Base-by-base conservation (phyloP, 2,329 filamentous ascomycete genomes). In the Tympanopsis confertula region DNA sequence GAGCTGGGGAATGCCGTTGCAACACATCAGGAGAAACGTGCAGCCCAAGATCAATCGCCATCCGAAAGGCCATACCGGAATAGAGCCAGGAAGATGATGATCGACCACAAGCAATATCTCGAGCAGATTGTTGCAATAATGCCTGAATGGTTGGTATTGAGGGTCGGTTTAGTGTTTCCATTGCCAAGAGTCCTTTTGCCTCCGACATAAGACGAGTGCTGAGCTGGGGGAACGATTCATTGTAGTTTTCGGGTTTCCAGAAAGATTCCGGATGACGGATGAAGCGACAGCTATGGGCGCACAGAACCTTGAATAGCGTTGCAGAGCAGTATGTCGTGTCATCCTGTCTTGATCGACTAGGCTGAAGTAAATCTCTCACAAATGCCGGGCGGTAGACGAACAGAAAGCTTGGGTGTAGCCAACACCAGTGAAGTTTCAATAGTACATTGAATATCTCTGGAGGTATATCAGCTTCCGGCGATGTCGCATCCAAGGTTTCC, bases 91-190 rank as follows among this genome's bases (percentile, higher is more conserved):
- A 32, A 18, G 28, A n/a, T 15, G 35, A 38, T 3, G 24, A 37
- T 18, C 35, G 35, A 18, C 38, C 22, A 37, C 35, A 40, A n/a
- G 38, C 38, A 14, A 22, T 20, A 20, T 40, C 38, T 3, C 38
- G 14, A 13, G 35, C 35, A 13, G 38, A 40, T 7, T 35, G 30
- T 15, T 36, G 28, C 35, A 39, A n/a, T n/a, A 40, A 22, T 17
- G 20, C 22, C 19, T 40, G 35, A 13, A 37, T 40, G 12, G 38
- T 40, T 4, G 38, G 17, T 7, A 40, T 32, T 2, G 38, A 40
- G 19, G 32, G 19, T 20, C 33, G 32, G 18, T 17, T 38, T 13
- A 36, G 26, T 14, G 36, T 35, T 35, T 40, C 38, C 19, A 19
- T 19, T 13, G 38, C 38, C 10, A 38, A 26, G 24, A 3, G 32